Evolutionary conservation across 257 asterid species (phyloP).

Genomic region (Knoxia roxburghii): DNA sequence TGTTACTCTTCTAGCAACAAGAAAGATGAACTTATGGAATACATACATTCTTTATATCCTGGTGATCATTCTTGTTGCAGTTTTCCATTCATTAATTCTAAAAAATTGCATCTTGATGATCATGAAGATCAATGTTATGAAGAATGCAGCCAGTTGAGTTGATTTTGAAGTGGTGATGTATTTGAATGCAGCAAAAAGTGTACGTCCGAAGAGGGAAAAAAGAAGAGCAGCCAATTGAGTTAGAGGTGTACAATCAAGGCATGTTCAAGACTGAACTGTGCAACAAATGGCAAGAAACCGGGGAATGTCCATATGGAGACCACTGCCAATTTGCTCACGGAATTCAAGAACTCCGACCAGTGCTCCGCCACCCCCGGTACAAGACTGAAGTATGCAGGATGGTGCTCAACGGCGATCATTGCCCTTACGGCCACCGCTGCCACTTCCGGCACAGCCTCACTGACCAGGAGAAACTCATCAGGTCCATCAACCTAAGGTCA

Average conservation of each 20-base stretch:
- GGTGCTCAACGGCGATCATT: slow-evolving; percentile 62
- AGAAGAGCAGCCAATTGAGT: slow-evolving; percentile 49
- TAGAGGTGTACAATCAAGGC: slow-evolving; percentile 85
- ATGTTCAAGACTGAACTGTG: slow-evolving; percentile 83
- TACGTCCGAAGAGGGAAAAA: slow-evolving; percentile 52
- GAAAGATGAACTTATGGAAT: no score
- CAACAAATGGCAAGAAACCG: slow-evolving; percentile 90
- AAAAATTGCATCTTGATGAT: neutral
- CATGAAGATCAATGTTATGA: neutral
- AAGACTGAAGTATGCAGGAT: slow-evolving; percentile 84
- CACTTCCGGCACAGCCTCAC: slow-evolving; percentile 77
- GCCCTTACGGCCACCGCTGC: slow-evolving; percentile 93
- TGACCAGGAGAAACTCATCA: slow-evolving; percentile 49
- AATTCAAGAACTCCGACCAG: slow-evolving; percentile 68
- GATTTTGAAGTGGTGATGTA: neutral
- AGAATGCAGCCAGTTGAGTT: no score
- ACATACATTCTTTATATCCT: no score
- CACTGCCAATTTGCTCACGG: slow-evolving; percentile 84
- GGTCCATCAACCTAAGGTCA: slow-evolving; percentile 36
- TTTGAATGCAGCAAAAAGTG: slow-evolving; percentile 54
- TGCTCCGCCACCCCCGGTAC: slow-evolving; percentile 85
- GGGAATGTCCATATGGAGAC: slow-evolving; percentile 61
- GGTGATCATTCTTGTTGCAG: no score
- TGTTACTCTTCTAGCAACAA: no score
- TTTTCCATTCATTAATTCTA: neutral